A percentile compares a stretch with the other conserved stretches of the same genome.
phyloP scores from a whole-genome alignment of 192 early-diverging fungal species.

The Chytriomyces confervae region DNA sequence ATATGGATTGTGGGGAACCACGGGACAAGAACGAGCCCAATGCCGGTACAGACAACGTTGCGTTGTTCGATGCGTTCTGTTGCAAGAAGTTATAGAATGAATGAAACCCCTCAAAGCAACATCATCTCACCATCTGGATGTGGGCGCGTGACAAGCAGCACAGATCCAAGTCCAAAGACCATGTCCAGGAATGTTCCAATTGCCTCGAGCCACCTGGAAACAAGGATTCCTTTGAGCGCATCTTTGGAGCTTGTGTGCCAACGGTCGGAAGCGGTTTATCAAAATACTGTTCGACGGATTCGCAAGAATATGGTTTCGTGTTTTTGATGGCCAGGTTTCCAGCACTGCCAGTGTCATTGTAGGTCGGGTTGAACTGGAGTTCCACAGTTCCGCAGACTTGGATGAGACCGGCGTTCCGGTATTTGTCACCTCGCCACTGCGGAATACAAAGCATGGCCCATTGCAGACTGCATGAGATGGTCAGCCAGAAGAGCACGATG shows the following conservation, averaged over 20 bases:
- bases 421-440: conserved; percentile 6
- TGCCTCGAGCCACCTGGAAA: conserved; percentile 3
- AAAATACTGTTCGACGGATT: not conserved
- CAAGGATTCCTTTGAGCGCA: not conserved
- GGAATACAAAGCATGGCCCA: conserved; percentile 3
- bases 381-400: conserved; percentile 17
- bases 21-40: conserved; percentile 4
- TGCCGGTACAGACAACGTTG: not conserved
- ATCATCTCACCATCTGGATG: not conserved
- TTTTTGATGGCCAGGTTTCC: conserved; percentile 9
- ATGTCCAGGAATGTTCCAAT: conserved; percentile 7
- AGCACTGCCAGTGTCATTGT: not conserved
- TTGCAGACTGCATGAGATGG: not conserved
- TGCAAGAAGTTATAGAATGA: not conserved
- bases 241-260: not conserved
- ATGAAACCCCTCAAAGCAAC: not conserved
- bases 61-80: not conserved
- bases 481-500: not conserved
- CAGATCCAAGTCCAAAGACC: conserved; percentile 5
- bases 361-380: conserved; percentile 16
- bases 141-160: conserved; percentile 13
- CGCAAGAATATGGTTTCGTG: not conserved
- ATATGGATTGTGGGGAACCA: conserved; percentile 5
- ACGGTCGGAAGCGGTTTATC: not conserved
- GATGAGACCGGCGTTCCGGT: conserved; percentile 3